Percentiles rank a stretch among this genome's conserved stretches.
Conservation (phyloP, 2,329 filamentous ascomycete genomes). For the Colletotrichum spaethianum region DNA sequence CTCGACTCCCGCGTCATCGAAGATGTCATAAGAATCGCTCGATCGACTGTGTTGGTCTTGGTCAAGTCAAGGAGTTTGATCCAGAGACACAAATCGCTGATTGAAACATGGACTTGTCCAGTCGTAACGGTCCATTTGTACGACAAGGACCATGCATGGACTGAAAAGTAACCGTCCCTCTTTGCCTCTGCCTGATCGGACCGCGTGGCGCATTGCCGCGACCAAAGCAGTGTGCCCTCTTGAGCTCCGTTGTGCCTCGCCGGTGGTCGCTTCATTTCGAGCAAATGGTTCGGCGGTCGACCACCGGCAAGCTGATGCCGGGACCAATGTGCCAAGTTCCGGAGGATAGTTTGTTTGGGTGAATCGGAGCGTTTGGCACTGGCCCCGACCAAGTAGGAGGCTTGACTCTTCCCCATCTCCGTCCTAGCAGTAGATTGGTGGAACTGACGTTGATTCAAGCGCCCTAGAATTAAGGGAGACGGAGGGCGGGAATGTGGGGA, state of each 20-base stretch:
- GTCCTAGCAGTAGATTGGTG: slow-evolving; percentile 36
- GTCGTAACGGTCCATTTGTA: slow-evolving; percentile 15
- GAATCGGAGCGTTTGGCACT: slow-evolving; percentile 17
- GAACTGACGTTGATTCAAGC: slow-evolving; percentile 26
- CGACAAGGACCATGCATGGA: slow-evolving; percentile 30
- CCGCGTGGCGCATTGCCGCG: slow-evolving; percentile 1
- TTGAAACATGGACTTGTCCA: slow-evolving; percentile 32
- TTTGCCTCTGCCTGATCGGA: slow-evolving; percentile 9
- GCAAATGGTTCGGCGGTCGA: not conserved
- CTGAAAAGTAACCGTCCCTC: not conserved
- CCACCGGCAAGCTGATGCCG: slow-evolving; percentile 13
- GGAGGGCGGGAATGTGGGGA: slow-evolving; percentile 34
- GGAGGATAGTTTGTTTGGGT: slow-evolving; percentile 23
- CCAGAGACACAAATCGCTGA: slow-evolving; percentile 9
- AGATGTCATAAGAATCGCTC: not conserved
- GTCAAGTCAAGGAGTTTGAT: slow-evolving; percentile 11
- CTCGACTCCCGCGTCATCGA: not conserved
- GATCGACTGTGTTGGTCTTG: slow-evolving; percentile 17
- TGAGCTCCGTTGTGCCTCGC: not conserved
- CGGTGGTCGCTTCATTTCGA: slow-evolving; percentile 22
- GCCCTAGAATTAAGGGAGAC: slow-evolving; percentile 29
- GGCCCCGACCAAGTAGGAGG: slow-evolving; percentile 12
- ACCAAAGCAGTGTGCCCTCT: not conserved
- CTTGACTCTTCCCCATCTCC: slow-evolving; percentile 10
- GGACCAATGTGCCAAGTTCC: slow-evolving; percentile 33